Conservation (phyloP, 2,329 filamentous ascomycete species). For the Amylocarpus encephaloides region DNA sequence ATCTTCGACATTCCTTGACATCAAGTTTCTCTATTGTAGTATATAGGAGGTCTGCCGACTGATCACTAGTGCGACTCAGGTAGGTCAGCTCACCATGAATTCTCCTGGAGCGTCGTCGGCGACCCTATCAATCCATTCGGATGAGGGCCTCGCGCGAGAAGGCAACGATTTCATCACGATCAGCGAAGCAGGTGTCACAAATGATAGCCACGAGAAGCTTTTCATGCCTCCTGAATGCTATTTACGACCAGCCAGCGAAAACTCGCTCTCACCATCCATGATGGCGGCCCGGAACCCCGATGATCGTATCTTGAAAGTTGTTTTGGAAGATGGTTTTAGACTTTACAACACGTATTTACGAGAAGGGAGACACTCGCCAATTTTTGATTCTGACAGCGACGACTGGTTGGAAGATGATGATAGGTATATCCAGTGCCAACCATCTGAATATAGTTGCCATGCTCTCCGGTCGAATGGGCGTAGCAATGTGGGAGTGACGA, state of each 20-base stretch:
- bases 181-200: not conserved
- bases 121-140: conserved; percentile 7
- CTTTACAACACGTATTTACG: not conserved
- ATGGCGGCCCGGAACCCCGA: conserved; percentile 13
- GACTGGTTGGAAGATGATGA: not conserved
- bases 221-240: conserved; percentile 3
- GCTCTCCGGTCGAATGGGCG: conserved; percentile 2
- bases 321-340: conserved; percentile 4
- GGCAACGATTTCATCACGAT: not conserved
- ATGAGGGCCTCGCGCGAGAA: not conserved
- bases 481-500: conserved; percentile 10
- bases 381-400: not conserved
- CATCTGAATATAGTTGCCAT: conserved; percentile 2
- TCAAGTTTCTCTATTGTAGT: not conserved
- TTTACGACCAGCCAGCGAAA: not conserved
- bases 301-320: conserved; percentile 9
- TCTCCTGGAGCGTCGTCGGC: conserved; percentile 8
- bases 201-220: not conserved
- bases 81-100: conserved; percentile 3
- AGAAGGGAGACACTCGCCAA: not conserved
- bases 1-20: not conserved
- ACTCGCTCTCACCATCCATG: conserved; percentile 11
- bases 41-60: not conserved
- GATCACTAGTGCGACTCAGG: not conserved
- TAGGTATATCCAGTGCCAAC: not conserved